These are phyloP conservation scores for Suaeda aralocaspica DNA, from an alignment of 148 eudicot genomes.

Conservation along the genomic window DNA sequence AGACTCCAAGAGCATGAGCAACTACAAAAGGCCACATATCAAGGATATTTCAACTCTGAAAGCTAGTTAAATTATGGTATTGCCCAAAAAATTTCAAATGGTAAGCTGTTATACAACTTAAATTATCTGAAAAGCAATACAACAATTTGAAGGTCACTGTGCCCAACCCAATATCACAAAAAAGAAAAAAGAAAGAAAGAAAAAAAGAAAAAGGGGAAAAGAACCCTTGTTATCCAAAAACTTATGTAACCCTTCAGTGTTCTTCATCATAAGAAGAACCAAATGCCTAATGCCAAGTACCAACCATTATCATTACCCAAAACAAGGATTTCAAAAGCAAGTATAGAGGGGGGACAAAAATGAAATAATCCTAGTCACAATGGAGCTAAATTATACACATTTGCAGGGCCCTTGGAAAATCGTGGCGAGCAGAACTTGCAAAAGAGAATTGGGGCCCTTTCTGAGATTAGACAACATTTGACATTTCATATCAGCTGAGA, in stretches of 20 bases:
- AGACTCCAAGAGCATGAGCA: too few species aligned
- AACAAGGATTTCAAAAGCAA: conserved; percentile 22
- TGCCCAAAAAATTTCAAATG: conserved; percentile 12
- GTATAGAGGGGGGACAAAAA: conserved; percentile 12
- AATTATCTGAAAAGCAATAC: conserved; percentile 16
- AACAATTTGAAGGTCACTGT: conserved; percentile 11
- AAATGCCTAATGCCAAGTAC: conserved; percentile 10
- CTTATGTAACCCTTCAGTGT: conserved; percentile 16
- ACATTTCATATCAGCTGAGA: conserved; percentile 1
- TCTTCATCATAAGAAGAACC: conserved; percentile 23
- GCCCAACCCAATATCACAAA: conserved; percentile 6
- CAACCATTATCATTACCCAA: conserved; percentile 14
- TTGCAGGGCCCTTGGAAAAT: conserved; percentile 26
- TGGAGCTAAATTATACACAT: conserved; percentile 38
- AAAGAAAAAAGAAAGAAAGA: too few species aligned
- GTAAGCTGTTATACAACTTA: not conserved
- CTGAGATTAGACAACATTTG: conserved; percentile 1
- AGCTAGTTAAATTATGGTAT: conserved; percentile 2
- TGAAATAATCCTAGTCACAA: conserved; percentile 23
- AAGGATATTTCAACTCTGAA: not conserved
- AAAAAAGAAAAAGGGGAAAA: too few species aligned
- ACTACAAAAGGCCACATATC: not conserved
- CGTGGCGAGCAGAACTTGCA: conserved; percentile 20
- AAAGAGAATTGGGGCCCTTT: conserved; percentile 6
- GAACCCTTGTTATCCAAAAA: conserved; percentile 18